A percentile compares a stretch with the other conserved stretches of the same genome.
Conservation (phyloP, 1,284 basidiomycete species). For the Salmacisia buchloeana region DNA sequence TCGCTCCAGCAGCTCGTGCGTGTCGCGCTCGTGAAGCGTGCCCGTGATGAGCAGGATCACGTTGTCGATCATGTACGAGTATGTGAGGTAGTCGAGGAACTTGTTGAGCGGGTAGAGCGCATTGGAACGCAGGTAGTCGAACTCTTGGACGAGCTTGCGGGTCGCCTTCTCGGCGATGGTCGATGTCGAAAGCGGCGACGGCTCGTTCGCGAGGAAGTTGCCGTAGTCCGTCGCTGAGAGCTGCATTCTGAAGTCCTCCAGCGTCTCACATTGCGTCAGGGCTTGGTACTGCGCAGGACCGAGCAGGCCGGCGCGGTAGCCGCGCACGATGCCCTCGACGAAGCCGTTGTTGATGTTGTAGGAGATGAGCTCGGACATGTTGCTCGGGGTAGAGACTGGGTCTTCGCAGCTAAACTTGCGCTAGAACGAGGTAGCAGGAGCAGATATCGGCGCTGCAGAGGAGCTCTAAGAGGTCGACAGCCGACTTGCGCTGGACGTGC, state of each 20-base stretch:
- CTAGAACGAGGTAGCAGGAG: no score
- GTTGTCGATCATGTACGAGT: constrained; percentile 99
- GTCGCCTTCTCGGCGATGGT: constrained; percentile 95
- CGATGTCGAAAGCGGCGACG: constrained; percentile 86
- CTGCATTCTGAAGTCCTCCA: constrained; percentile 69
- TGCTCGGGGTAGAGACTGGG: background rate
- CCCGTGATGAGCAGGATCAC: constrained; percentile 96
- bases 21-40: constrained; percentile 93
- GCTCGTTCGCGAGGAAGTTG: constrained; percentile 95
- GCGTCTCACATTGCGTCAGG: constrained; percentile 91
- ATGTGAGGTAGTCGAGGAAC: constrained; percentile 97
- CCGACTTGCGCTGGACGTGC: no score
- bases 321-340: constrained; percentile 76
- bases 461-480: no score
- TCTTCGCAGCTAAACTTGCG: no score
- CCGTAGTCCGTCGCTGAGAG: constrained; percentile 95
- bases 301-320: constrained; percentile 88
- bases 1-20: constrained; percentile 88
- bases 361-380: constrained; percentile 43
- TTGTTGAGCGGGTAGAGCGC: constrained; percentile 83
- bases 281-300: constrained; percentile 84
- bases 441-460: no score
- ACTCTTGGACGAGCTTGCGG: constrained; percentile 89
- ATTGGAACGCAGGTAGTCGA: constrained; percentile 87
- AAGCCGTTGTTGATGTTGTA: constrained; percentile 47